These are phyloP conservation scores for Magnaporthiopsis rhizophila DNA, from an alignment of 2,329 filamentous ascomycete genomes.

Conservation along the genomic window DNA sequence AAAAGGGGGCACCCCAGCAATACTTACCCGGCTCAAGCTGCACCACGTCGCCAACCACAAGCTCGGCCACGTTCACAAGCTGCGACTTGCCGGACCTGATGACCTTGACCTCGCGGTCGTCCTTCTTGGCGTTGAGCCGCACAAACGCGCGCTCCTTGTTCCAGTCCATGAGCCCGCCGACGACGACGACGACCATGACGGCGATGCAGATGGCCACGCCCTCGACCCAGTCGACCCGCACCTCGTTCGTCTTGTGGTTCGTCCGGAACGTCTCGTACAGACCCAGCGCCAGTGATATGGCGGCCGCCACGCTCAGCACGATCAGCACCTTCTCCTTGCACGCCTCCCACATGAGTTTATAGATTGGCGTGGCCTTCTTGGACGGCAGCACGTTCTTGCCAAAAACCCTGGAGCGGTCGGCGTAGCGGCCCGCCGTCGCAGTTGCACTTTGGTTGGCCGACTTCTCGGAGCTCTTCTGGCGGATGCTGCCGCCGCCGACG, in stretches of 20 bases:
- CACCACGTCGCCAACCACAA: slow-evolving; percentile 4
- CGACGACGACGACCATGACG: slow-evolving; percentile 67
- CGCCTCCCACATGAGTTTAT: slow-evolving; percentile 4
- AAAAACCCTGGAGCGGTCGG: slow-evolving; percentile 2
- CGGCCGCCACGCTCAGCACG: slow-evolving; percentile 57
- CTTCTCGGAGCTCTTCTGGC: slow-evolving; percentile 1
- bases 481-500: background rate
- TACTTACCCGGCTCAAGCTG: slow-evolving; percentile 2
- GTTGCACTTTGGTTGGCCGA: background rate
- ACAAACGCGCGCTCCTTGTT: slow-evolving; percentile 76
- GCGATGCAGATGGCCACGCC: slow-evolving; percentile 58
- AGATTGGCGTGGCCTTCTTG: slow-evolving; percentile 6
- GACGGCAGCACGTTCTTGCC: slow-evolving; percentile 6
- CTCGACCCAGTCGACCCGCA: slow-evolving; percentile 53
- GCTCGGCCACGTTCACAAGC: slow-evolving; percentile 1
- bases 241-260: slow-evolving; percentile 29
- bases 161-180: slow-evolving; percentile 72
- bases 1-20: too few relatives aligned
- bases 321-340: slow-evolving; percentile 64
- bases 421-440: background rate
- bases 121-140: slow-evolving; percentile 71
- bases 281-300: slow-evolving; percentile 60
- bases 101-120: slow-evolving; percentile 65
- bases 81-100: slow-evolving; percentile 59
- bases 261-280: slow-evolving; percentile 57